Base-by-base conservation (phyloP, 768 basidiomycete genomes). In the Baorangia bicolor region DNA sequence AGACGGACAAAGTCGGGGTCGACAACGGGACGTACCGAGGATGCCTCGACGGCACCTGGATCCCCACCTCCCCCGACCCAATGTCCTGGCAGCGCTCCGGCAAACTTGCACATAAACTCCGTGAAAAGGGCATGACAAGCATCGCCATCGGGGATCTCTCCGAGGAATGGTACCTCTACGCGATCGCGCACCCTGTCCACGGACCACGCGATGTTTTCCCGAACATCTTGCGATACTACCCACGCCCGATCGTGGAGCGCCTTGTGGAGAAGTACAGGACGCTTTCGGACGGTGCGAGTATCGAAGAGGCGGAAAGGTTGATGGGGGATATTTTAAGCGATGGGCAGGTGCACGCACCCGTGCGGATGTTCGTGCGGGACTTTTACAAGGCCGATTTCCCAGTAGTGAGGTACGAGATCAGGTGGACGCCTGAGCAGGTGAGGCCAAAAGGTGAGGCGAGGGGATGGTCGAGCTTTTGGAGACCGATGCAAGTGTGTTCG, bases 111-210 rank as follows among this genome's bases (percentile, higher is more conserved):
- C 69, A 69, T 11, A 78, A 74, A 1, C 76, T 90, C 13, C 69
- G 65, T 42, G 79, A 74, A 20, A 83, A 81, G 20, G 88, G 89
- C 3, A 76, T 90, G 42, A 77, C 74, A 38, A 82, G 79, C 63
- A 73, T 91, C 54, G 73, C 84, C 47, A 71, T 86, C n/a, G 89
- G 90, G 10, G 85, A 88, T 51, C 75, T 89, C 47, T 77, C 74
- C 16, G 87, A 90, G 61, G 88, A 91, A 67, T 90, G 88, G 88
- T 88, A 83, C 66, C 77, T 90, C 48, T 90, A 90, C 61, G 81
- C 86, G 14, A 84, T 90, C 60, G 82, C 87, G 5, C 82, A 88
- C 65, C 81, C 83, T 0, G 78, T 89, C 45, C 49, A 66, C 12
- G 69, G 74, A 10, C 70, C 76, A 21, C 59, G 59, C 23, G 88